Percentiles rank a stretch among this genome's conserved stretches.
These are phyloP conservation scores for Amaranthus hypochondriacus DNA, from an alignment of 148 eudicot genomes.

Conservation along the genomic window DNA sequence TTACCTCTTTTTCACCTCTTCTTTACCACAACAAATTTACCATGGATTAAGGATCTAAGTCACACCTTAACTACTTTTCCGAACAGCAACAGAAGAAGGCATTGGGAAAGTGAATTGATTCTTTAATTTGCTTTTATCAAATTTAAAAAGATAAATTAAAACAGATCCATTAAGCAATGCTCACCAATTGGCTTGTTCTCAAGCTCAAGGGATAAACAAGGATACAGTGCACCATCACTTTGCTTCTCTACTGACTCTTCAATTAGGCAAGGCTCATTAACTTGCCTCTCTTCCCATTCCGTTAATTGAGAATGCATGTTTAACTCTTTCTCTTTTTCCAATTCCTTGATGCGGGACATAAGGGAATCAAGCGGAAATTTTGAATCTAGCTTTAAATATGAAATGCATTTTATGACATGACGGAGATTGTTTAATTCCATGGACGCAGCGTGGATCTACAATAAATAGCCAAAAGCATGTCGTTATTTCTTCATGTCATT, in stretches of 20 bases:
- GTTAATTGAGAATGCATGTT: background rate
- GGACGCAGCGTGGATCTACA: conserved; percentile 15
- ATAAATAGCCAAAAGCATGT: background rate
- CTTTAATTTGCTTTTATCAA: background rate
- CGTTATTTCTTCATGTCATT: background rate
- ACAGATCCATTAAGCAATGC: background rate
- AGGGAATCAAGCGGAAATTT: background rate
- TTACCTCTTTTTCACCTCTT: too few relatives aligned
- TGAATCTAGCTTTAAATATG: conserved; percentile 20
- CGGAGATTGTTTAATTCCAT: conserved; percentile 5
- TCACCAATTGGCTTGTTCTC: background rate
- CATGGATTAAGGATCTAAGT: too few relatives aligned
- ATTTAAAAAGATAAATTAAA: too few relatives aligned
- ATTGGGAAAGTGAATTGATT: background rate
- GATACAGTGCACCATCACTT: conserved; percentile 7
- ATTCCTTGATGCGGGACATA: conserved; percentile 15
- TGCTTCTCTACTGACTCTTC: background rate
- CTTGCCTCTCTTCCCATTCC: conserved; percentile 14
- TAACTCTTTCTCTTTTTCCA: conserved; percentile 13
- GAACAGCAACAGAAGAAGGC: background rate
- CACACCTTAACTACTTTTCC: background rate
- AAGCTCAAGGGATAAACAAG: conserved; percentile 4
- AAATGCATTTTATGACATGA: conserved; percentile 16
- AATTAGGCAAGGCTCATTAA: background rate
- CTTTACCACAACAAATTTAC: too few relatives aligned